Percentiles rank a stretch among this genome's conserved stretches.
These are phyloP conservation scores for Angomonas ambiguus DNA, from an alignment of 208 protist species.

Conservation along the genomic window DNA sequence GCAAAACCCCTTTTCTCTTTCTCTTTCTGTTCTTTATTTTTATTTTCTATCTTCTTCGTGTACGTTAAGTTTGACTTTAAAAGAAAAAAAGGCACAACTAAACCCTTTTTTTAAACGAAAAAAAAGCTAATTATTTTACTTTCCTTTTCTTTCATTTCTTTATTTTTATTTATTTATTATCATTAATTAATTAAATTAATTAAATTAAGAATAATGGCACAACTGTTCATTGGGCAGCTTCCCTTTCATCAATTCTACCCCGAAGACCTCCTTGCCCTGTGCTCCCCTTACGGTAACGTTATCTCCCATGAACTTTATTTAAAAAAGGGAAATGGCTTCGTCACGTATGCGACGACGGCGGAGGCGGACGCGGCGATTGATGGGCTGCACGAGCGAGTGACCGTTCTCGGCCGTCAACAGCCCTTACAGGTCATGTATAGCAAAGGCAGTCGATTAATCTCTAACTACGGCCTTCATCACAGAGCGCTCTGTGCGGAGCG, in stretches of 20 bases:
- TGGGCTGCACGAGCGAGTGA: slow-evolving; percentile 59
- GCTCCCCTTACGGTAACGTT: slow-evolving; percentile 30
- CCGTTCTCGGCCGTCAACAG: slow-evolving; percentile 67
- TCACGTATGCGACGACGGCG: slow-evolving; percentile 56
- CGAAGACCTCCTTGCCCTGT: slow-evolving; percentile 35
- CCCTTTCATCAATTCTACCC: slow-evolving; percentile 50
- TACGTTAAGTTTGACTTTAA: neutral
- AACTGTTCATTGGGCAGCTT: slow-evolving; percentile 1
- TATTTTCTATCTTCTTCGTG: neutral
- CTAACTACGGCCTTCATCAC: slow-evolving; percentile 55
- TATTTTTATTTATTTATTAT: neutral
- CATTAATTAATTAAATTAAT: neutral
- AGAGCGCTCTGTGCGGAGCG: slow-evolving; percentile 11
- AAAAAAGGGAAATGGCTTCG: slow-evolving; percentile 56
- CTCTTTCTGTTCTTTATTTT: neutral
- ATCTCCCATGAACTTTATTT: slow-evolving; percentile 36
- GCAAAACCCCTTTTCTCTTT: slow-evolving; percentile 7
- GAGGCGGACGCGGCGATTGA: slow-evolving; percentile 74
- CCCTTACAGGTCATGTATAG: slow-evolving; percentile 79
- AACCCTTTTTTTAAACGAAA: neutral
- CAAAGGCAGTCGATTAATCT: slow-evolving; percentile 49
- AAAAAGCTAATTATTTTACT: neutral
- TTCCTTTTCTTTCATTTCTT: neutral
- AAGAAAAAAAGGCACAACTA: neutral
- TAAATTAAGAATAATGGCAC: neutral